Percentiles rank a stretch among this genome's conserved stretches.
Evolutionary conservation across 495 filamentous ascomycete genomes (phyloP).

Genomic region (Talaromyces liani): DNA sequence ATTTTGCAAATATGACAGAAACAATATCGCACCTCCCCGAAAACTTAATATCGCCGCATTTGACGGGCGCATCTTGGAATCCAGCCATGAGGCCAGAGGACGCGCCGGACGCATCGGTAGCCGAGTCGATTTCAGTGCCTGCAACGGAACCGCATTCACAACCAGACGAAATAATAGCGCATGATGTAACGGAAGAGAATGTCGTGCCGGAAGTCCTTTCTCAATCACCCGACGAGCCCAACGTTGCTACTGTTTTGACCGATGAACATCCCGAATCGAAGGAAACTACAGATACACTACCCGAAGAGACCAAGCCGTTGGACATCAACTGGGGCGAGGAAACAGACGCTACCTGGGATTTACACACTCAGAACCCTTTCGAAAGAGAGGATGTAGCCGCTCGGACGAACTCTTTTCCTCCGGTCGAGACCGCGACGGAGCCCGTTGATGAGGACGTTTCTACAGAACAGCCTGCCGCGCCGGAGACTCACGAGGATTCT

Average conservation of each 20-base stretch:
- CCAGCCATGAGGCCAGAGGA: conserved; percentile 30
- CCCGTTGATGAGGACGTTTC: conserved; percentile 4
- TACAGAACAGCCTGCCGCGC: neutral
- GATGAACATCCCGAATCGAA: neutral
- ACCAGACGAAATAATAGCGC: neutral
- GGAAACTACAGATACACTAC: conserved; percentile 10
- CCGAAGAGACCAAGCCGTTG: conserved; percentile 11
- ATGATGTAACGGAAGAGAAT: neutral
- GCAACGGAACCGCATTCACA: neutral
- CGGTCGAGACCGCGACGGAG: conserved; percentile 20
- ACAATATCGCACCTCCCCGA: conserved; percentile 12
- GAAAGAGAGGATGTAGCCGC: conserved; percentile 27
- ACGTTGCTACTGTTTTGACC: neutral
- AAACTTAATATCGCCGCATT: conserved; percentile 4
- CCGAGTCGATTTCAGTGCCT: neutral
- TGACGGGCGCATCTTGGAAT: conserved; percentile 28
- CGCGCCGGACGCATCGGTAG: neutral
- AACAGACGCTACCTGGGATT: neutral
- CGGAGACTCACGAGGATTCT: neutral
- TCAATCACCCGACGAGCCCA: neutral
- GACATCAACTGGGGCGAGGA: conserved; percentile 6
- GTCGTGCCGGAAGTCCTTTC: neutral
- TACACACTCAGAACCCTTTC: neutral
- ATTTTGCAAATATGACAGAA: conserved; percentile 13
- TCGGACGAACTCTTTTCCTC: conserved; percentile 13